phyloP scores from a whole-genome alignment of 164 flowering plant genomes.

The Dillenia suffruticosa region DNA sequence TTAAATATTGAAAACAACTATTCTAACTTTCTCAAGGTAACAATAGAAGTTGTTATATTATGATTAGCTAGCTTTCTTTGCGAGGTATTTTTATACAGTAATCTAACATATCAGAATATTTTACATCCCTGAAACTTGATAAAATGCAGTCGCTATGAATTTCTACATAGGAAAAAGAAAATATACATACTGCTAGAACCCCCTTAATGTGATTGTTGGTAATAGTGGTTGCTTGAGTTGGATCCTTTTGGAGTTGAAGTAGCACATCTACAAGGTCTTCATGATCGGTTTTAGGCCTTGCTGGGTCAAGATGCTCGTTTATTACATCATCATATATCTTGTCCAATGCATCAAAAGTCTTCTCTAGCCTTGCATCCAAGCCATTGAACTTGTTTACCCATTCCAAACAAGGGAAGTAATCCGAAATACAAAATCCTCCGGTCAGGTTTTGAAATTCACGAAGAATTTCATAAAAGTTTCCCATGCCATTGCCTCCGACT shows the following conservation, averaged over 20 bases:
- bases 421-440: slow-evolving; percentile 23
- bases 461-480: slow-evolving; percentile 11
- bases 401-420: slow-evolving; percentile 31
- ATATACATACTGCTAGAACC: slow-evolving; percentile 17
- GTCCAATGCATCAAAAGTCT: slow-evolving; percentile 22
- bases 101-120: no score
- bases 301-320: slow-evolving; percentile 21
- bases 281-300: slow-evolving; percentile 4
- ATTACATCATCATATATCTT: slow-evolving; percentile 24
- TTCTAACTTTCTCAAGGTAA: no score
- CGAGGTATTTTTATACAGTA: no score
- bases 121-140: no score
- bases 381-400: slow-evolving; percentile 44
- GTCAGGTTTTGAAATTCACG: slow-evolving; percentile 12
- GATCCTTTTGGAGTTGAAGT: slow-evolving; percentile 24
- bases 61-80: no score
- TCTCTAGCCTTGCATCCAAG: slow-evolving; percentile 12
- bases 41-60: no score
- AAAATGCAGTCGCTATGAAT: no score
- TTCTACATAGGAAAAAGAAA: not conserved
- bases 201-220: slow-evolving; percentile 27
- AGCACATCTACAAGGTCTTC: slow-evolving; percentile 40
- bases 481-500: slow-evolving; percentile 5
- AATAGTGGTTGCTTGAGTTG: slow-evolving; percentile 4
- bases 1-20: no score